Base-by-base conservation (phyloP, 2,329 filamentous ascomycete species). In the Tolypocladium cylindrosporum region DNA sequence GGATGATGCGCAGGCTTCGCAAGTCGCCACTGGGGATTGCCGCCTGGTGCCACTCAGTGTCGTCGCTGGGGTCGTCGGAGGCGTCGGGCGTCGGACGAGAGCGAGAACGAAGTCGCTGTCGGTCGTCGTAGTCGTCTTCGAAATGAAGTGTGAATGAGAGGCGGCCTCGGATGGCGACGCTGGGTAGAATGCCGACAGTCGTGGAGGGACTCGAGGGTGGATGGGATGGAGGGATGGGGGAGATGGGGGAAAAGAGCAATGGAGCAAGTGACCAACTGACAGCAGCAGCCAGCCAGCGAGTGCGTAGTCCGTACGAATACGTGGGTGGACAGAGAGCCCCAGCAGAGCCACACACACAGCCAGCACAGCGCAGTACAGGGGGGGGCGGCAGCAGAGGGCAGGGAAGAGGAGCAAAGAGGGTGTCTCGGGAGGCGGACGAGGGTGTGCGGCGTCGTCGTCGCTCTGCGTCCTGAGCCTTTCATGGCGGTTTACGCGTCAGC, bases 401-500 rank as follows among this genome's bases (percentile, higher is more conserved):
- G 14, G 16, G 52, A 24, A 19, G 34, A 37, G 31, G 56, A 39
- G 16, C 54, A 36, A 39, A 52, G 56, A 52, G 57, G 57, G 36
- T 54, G 57, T 56, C 51, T 57, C 50, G 54, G 54, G 52, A 31
- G 37, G 24, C 27, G 27, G 51, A 54, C 55, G 55, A 55, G 34
- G 53, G 57, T 52, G 57, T 51, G 56, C 58, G 31, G 31, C 31
- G 31, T 34, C 31, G 31, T 34, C 31, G 31, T 34, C 43, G 36
- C 54, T 57, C 37, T 31, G 55, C 42, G 36, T 36, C 52, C 16
- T 55, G 45, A n/a, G 63, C 42, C 42, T 27, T 27, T 34, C 31
- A 68, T 66, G 66, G 63, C 66, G 69, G 68, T 71, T 71, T 72
- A 72, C 70, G 70, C 70, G 70, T 72, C 70, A 72, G 70, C 70